Conservation (phyloP, 306 rosid genomes). For the Myrica gale region DNA sequence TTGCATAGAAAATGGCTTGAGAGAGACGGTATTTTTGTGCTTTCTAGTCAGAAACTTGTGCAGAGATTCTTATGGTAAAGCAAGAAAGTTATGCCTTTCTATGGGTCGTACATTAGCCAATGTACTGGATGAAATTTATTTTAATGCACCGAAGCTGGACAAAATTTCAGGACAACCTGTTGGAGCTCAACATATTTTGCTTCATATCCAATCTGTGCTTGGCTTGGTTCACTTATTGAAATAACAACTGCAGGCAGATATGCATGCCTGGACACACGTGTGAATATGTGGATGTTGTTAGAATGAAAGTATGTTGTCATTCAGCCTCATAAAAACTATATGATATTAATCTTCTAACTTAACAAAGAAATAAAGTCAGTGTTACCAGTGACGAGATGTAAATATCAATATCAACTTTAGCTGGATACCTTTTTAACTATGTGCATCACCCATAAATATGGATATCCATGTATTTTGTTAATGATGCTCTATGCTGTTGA, state of each 20-base stretch:
- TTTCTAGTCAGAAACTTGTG: background rate
- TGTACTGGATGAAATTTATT: background rate
- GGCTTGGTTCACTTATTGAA: background rate
- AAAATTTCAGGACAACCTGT: background rate
- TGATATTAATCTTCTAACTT: background rate
- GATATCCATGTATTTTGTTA: background rate
- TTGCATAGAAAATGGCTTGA: background rate
- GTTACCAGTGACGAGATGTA: background rate
- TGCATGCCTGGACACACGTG: background rate
- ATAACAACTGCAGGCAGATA: too few relatives aligned
- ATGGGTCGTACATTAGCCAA: background rate
- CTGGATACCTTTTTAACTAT: background rate
- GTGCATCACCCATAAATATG: background rate
- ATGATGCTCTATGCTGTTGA: constrained; percentile 1
- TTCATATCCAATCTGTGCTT: background rate
- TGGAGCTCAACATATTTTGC: background rate
- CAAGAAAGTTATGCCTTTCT: background rate
- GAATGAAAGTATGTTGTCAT: background rate
- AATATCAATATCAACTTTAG: background rate
- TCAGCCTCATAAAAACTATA: background rate
- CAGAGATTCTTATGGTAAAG: background rate
- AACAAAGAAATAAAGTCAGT: background rate
- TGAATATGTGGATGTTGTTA: background rate
- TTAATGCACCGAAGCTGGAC: background rate
- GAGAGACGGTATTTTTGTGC: background rate